These are phyloP conservation scores for Annulohypoxylon truncatum DNA, from an alignment of 2,329 filamentous ascomycete species.

Conservation along the genomic window DNA sequence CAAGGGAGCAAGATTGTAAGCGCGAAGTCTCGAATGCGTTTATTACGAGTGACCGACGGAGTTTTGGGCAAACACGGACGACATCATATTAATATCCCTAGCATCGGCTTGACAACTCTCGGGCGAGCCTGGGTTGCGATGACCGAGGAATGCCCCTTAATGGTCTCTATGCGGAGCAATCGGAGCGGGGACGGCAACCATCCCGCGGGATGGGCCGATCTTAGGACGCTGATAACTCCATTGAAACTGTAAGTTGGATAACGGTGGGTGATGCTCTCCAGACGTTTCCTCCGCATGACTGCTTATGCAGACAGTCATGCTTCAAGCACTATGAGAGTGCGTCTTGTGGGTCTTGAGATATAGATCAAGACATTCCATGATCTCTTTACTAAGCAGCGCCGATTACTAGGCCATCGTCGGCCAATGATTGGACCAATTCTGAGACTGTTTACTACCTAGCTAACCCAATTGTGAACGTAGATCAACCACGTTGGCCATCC, in stretches of 20 bases:
- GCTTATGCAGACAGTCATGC: slow-evolving; percentile 13
- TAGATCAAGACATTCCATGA: slow-evolving; percentile 6
- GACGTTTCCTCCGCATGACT: slow-evolving; percentile 26
- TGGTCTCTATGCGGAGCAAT: slow-evolving; percentile 20
- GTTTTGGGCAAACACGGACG: not conserved
- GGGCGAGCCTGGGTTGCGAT: not conserved
- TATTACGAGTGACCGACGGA: not conserved
- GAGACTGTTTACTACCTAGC: slow-evolving; percentile 1
- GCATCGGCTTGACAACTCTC: not conserved
- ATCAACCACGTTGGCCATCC: slow-evolving; percentile 4
- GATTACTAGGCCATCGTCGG: not conserved
- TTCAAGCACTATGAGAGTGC: not conserved
- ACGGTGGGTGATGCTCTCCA: slow-evolving; percentile 1
- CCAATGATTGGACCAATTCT: not conserved
- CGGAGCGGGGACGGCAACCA: slow-evolving; percentile 37
- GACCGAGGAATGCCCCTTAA: slow-evolving; percentile 3
- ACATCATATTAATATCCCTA: slow-evolving; percentile 5
- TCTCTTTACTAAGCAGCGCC: slow-evolving; percentile 1
- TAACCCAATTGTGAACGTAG: slow-evolving; percentile 1
- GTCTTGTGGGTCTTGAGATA: slow-evolving; percentile 16
- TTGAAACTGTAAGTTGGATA: slow-evolving; percentile 15
- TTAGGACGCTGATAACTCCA: slow-evolving; percentile 16
- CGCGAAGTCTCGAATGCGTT: not conserved
- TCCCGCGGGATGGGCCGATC: slow-evolving; percentile 36
- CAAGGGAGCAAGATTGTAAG: not conserved